These are phyloP conservation scores for Yamadazyma conglobata DNA, from an alignment of 1,139 yeast species.

Conservation along the genomic window DNA sequence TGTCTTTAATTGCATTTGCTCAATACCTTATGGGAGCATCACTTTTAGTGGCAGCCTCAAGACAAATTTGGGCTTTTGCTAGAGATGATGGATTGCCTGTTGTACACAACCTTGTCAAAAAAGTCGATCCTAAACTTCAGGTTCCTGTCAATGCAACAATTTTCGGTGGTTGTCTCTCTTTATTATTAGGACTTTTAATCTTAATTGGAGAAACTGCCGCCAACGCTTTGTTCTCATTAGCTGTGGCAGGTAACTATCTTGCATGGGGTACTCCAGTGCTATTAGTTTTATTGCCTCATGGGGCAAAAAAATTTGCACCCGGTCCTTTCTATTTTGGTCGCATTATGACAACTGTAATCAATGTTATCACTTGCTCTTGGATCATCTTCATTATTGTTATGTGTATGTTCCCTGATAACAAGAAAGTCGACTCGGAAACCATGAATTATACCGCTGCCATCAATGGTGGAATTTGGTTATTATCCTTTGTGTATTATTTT, in stretches of 20 bases:
- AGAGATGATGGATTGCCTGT: constrained; percentile 44
- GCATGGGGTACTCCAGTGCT: constrained; percentile 43
- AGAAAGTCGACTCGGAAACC: constrained; percentile 22
- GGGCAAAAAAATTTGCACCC: constrained; percentile 47
- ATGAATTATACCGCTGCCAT: constrained; percentile 39
- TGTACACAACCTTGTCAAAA: constrained; percentile 43
- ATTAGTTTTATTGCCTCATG: constrained; percentile 38
- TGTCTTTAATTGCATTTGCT: constrained; percentile 56
- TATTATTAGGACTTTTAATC: constrained; percentile 55
- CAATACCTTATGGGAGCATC: constrained; percentile 63
- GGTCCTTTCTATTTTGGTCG: constrained; percentile 64
- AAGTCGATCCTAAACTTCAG: constrained; percentile 47
- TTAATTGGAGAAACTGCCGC: constrained; percentile 59
- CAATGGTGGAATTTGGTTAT: constrained; percentile 34
- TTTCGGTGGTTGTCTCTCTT: constrained; percentile 46
- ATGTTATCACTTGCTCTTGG: constrained; percentile 26
- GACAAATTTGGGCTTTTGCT: constrained; percentile 40
- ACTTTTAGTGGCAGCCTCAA: constrained; percentile 32
- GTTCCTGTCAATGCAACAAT: constrained; percentile 61
- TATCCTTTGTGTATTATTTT: constrained; percentile 26
- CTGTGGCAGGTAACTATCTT: constrained; percentile 43
- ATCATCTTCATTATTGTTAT: constrained; percentile 29
- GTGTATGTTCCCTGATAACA: constrained; percentile 37
- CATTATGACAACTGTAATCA: constrained; percentile 34
- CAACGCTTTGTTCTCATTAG: constrained; percentile 50